A percentile compares a stretch with the other conserved stretches of the same genome.
phyloP scores from a whole-genome alignment of 306 rosid species.

The Vicia villosa region DNA sequence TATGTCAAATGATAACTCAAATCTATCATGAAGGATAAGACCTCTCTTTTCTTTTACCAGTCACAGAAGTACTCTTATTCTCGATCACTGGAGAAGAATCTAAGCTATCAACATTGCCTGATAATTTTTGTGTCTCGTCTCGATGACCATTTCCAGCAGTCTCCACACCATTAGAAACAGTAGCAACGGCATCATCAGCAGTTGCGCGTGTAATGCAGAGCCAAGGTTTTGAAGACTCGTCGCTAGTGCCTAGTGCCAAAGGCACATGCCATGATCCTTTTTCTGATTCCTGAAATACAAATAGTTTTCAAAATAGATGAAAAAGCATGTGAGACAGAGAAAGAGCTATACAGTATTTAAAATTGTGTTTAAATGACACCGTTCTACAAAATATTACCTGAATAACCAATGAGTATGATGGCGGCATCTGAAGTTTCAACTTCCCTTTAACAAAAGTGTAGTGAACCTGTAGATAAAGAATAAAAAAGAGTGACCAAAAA shows the following conservation, averaged over 20 bases:
- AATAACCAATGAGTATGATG: constrained; percentile 73
- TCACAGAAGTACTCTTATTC: constrained; percentile 29
- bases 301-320: constrained; percentile 6
- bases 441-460: constrained; percentile 80
- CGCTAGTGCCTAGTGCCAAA: constrained; percentile 36
- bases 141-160: constrained; percentile 36
- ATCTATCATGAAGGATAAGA: constrained; percentile 40
- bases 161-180: constrained; percentile 28
- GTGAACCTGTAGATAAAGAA: constrained; percentile 55
- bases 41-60: constrained; percentile 81
- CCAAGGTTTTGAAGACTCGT: constrained; percentile 60
- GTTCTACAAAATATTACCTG: too few species aligned
- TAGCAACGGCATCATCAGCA: constrained; percentile 22
- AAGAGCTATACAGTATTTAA: too few species aligned
- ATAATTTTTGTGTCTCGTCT: constrained; percentile 23
- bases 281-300: constrained; percentile 70
- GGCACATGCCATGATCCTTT: constrained; percentile 92
- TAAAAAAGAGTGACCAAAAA: constrained; percentile 1
- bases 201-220: constrained; percentile 69
- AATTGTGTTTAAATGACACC: too few species aligned
- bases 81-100: constrained; percentile 39
- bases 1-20: background rate
- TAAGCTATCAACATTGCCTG: constrained; percentile 9
- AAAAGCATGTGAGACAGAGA: too few species aligned
- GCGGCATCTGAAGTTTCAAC: constrained; percentile 77